Conservation (phyloP, 805 yeast genomes). For the Phaffomyces thermotolerans region DNA sequence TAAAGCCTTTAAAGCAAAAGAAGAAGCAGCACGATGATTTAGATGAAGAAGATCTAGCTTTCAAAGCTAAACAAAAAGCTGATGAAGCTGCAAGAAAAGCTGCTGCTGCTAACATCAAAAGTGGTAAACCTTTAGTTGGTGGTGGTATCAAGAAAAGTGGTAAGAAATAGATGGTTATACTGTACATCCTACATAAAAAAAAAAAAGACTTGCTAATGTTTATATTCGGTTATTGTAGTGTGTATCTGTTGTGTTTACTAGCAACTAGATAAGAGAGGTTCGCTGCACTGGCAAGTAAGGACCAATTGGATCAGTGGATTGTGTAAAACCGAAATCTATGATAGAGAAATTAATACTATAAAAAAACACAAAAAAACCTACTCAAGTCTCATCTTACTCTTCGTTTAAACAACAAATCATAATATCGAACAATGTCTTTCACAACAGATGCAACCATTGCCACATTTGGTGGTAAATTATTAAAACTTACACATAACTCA, state of each 20-base stretch:
- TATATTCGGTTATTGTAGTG: no score
- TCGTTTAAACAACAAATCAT: background rate
- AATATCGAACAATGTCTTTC: conserved; percentile 12
- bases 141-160: conserved; percentile 95
- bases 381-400: background rate
- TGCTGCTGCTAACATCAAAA: conserved; percentile 76
- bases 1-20: conserved; percentile 73
- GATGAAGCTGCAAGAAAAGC: conserved; percentile 92
- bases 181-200: no score
- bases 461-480: conserved; percentile 67
- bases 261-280: background rate
- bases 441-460: conserved; percentile 23
- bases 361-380: background rate
- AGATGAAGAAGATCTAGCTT: conserved; percentile 87
- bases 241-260: no score
- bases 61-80: conserved; percentile 89
- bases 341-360: no score
- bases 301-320: conserved; percentile 3
- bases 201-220: no score
- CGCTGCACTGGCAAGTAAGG: background rate
- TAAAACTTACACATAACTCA: conserved; percentile 73
- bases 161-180: conserved; percentile 35
- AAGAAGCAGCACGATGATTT: conserved; percentile 68
- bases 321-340: background rate
- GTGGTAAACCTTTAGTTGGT: conserved; percentile 87